A percentile compares a stretch with the other conserved stretches of the same genome.
phyloP scores from a whole-genome alignment of 163 green algal genomes.

The Picocystis sp. region DNA sequence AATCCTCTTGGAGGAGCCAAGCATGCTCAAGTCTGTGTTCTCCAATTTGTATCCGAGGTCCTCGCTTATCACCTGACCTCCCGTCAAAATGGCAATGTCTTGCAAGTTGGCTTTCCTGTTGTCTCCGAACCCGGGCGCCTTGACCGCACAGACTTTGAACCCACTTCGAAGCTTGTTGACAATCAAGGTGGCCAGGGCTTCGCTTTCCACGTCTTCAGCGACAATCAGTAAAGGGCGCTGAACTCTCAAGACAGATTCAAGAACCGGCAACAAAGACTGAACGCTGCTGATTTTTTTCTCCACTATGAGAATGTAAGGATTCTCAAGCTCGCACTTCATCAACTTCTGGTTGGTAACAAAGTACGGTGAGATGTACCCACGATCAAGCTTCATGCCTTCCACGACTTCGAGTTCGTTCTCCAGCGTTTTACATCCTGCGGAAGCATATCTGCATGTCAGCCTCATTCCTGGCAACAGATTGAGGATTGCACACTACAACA shows the following conservation, averaged over 20 bases:
- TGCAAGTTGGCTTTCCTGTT: slow-evolving; percentile 94
- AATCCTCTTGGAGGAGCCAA: slow-evolving; percentile 80
- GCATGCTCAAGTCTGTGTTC: slow-evolving; percentile 58
- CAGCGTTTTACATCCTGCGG: slow-evolving; percentile 88
- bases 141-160: slow-evolving; percentile 74
- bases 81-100: slow-evolving; percentile 86
- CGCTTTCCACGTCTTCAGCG: slow-evolving; percentile 90
- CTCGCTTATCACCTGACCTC: slow-evolving; percentile 64
- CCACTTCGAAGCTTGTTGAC: slow-evolving; percentile 84
- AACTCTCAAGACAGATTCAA: slow-evolving; percentile 81
- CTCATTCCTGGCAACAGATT: slow-evolving; percentile 1
- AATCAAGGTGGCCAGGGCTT: slow-evolving; percentile 76
- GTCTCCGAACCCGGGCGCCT: slow-evolving; percentile 97
- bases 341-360: slow-evolving; percentile 74
- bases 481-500: neutral
- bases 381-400: slow-evolving; percentile 96
- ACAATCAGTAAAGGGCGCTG: slow-evolving; percentile 95
- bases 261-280: slow-evolving; percentile 63
- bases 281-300: slow-evolving; percentile 92
- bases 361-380: slow-evolving; percentile 91
- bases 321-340: slow-evolving; percentile 90
- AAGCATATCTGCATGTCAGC: slow-evolving; percentile 8
- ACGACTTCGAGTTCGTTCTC: slow-evolving; percentile 98
- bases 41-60: slow-evolving; percentile 93
- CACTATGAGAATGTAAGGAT: slow-evolving; percentile 81